phyloP scores from a whole-genome alignment of 192 early-diverging fungal species.

The Coemansia sp. region DNA sequence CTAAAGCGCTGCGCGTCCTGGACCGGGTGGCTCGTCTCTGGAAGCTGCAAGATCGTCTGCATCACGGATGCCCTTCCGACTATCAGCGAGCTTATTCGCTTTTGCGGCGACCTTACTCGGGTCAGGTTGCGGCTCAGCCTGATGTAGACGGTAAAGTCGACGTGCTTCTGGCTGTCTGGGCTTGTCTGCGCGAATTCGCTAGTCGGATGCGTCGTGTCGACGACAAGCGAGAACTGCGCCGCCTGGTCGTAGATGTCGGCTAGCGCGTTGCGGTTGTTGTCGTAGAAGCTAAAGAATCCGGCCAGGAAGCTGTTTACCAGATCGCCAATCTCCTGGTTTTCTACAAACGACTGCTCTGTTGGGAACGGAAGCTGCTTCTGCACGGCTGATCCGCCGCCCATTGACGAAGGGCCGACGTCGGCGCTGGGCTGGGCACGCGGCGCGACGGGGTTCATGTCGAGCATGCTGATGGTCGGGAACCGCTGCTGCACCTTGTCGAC shows the following conservation, averaged over 20 bases:
- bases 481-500: slow-evolving; percentile 47
- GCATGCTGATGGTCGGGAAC: slow-evolving; percentile 48
- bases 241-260: slow-evolving; percentile 36
- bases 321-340: slow-evolving; percentile 35
- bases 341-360: slow-evolving; percentile 36
- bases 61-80: slow-evolving; percentile 27
- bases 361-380: slow-evolving; percentile 36
- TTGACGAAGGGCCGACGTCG: neutral
- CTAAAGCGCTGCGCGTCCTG: slow-evolving; percentile 46
- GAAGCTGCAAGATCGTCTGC: slow-evolving; percentile 32
- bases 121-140: slow-evolving; percentile 41
- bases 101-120: slow-evolving; percentile 31
- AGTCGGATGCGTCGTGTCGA: slow-evolving; percentile 42
- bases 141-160: slow-evolving; percentile 41
- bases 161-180: slow-evolving; percentile 39
- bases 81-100: slow-evolving; percentile 28
- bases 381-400: neutral
- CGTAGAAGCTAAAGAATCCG: slow-evolving; percentile 43
- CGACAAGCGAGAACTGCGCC: slow-evolving; percentile 43
- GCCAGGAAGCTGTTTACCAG: slow-evolving; percentile 35
- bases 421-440: slow-evolving; percentile 27
- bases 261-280: slow-evolving; percentile 31
- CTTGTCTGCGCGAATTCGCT: slow-evolving; percentile 36
- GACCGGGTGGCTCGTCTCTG: slow-evolving; percentile 40
- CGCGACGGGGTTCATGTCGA: slow-evolving; percentile 42